phyloP scores from a whole-genome alignment of 495 filamentous ascomycete genomes.

The Aeminium ludgeri region DNA sequence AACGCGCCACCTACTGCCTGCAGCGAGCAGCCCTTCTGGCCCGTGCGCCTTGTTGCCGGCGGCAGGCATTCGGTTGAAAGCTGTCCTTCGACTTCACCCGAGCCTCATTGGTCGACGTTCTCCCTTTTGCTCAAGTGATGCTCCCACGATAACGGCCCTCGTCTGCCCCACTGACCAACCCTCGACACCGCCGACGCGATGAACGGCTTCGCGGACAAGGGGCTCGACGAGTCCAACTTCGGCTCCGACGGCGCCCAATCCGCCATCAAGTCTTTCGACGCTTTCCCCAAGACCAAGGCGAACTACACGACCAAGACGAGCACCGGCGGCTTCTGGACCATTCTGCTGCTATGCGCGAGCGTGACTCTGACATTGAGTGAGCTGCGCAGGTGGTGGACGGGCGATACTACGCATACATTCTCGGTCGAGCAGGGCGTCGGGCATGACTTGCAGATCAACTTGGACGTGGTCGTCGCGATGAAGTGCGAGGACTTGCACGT shows the following conservation, averaged over 20 bases:
- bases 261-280: conserved; percentile 76
- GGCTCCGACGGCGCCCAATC: conserved; percentile 38
- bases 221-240: conserved; percentile 62
- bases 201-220: conserved; percentile 55
- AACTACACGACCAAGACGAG: conserved; percentile 69
- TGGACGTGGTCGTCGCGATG: conserved; percentile 90
- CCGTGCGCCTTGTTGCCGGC: no score
- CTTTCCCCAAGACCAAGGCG: conserved; percentile 95
- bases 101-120: no score
- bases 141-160: conserved; percentile 5
- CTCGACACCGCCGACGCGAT: conserved; percentile 26
- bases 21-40: no score
- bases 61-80: no score
- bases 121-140: no score
- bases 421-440: conserved; percentile 84
- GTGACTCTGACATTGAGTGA: conserved; percentile 59
- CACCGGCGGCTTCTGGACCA: conserved; percentile 84
- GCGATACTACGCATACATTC: conserved; percentile 74
- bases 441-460: conserved; percentile 79
- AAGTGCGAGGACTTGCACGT: conserved; percentile 71
- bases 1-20: no score
- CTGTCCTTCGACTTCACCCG: no score
- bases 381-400: conserved; percentile 63
- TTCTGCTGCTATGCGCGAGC: conserved; percentile 58
- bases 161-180: not conserved